Percentiles rank a stretch among this genome's conserved stretches.
Evolutionary conservation across 1,284 basidiomycete species (phyloP).

Genomic region (Ceratobasidium theobromae): DNA sequence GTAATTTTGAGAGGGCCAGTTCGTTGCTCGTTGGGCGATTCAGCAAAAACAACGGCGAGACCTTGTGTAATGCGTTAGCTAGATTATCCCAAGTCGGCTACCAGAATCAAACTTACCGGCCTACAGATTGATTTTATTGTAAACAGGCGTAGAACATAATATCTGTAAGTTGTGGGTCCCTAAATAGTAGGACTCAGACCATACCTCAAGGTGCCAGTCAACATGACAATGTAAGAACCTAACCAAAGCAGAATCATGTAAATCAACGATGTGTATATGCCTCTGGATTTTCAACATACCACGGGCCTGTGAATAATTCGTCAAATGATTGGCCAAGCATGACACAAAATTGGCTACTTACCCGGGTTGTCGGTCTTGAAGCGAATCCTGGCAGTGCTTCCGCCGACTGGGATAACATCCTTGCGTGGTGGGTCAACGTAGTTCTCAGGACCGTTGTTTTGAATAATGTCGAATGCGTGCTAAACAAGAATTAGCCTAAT

Average conservation of each 20-base stretch:
- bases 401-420: conserved; percentile 44
- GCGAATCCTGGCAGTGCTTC: conserved; percentile 45
- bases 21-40: conserved; percentile 41
- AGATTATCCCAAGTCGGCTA: not conserved
- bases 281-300: conserved; percentile 35
- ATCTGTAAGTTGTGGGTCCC: not conserved
- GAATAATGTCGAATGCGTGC: conserved; percentile 46
- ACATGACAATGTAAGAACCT: conserved; percentile 52
- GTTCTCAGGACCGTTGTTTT: conserved; percentile 45
- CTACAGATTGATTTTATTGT: not conserved
- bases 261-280: not conserved
- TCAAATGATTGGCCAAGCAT: not conserved
- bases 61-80: conserved; percentile 37
- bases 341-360: not conserved
- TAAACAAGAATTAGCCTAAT: conserved; percentile 6
- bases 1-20: conserved; percentile 24
- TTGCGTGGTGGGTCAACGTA: conserved; percentile 45
- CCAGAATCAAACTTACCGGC: not conserved
- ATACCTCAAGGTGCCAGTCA: conserved; percentile 50
- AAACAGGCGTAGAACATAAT: too few relatives aligned
- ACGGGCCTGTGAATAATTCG: conserved; percentile 42
- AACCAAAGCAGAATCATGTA: not conserved
- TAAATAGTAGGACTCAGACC: conserved; percentile 33
- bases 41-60: conserved; percentile 48
- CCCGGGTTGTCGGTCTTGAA: conserved; percentile 52